Conservation (phyloP, 2,329 filamentous ascomycete genomes). For the Penicillium sp. region DNA sequence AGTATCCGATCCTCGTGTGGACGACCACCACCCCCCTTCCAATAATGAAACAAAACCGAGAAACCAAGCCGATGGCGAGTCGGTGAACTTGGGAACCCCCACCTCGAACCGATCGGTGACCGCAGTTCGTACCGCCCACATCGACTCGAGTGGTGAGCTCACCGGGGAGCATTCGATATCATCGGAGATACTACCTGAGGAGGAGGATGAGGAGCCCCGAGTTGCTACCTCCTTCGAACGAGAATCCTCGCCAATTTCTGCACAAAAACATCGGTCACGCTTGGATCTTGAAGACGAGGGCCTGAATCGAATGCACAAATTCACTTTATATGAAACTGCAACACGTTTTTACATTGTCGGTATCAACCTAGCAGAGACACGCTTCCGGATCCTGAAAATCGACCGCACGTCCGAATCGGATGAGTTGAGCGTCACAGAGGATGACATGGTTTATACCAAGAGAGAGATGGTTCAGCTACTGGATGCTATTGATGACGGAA, state of each 20-base stretch:
- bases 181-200: slow-evolving; percentile 37
- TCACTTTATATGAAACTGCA: slow-evolving; percentile 95
- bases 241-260: slow-evolving; percentile 42
- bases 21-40: slow-evolving; percentile 17
- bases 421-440: slow-evolving; percentile 84
- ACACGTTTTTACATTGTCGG: slow-evolving; percentile 94
- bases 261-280: slow-evolving; percentile 43
- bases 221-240: slow-evolving; percentile 51
- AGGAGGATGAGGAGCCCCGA: slow-evolving; percentile 50
- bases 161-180: slow-evolving; percentile 20
- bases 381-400: slow-evolving; percentile 92
- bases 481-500: slow-evolving; percentile 92
- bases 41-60: slow-evolving; percentile 13
- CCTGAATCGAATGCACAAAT: slow-evolving; percentile 81
- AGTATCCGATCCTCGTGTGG: slow-evolving; percentile 19
- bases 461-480: slow-evolving; percentile 92
- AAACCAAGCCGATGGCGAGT: slow-evolving; percentile 16
- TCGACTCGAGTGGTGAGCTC: slow-evolving; percentile 22
- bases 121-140: background rate
- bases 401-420: slow-evolving; percentile 81
- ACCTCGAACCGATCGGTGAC: slow-evolving; percentile 18
- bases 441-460: slow-evolving; percentile 92
- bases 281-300: slow-evolving; percentile 49
- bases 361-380: slow-evolving; percentile 83
- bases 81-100: slow-evolving; percentile 17